These are phyloP conservation scores for Niebla homalea DNA, from an alignment of 495 filamentous ascomycete species.

Conservation along the genomic window DNA sequence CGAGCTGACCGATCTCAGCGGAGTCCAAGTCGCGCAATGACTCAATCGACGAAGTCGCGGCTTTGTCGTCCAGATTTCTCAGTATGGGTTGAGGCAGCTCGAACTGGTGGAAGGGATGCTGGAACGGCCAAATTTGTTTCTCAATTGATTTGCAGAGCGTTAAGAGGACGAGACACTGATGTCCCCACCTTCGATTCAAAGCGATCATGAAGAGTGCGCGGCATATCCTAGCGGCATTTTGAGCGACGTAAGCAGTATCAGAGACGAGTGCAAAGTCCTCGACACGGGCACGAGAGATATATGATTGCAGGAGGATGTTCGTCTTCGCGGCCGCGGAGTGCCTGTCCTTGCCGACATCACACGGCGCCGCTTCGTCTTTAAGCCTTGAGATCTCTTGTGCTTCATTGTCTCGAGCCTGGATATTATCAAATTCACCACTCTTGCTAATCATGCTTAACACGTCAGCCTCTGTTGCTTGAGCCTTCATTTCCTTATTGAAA, in stretches of 20 bases:
- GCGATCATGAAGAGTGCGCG: constrained; percentile 95
- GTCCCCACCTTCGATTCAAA: constrained; percentile 83
- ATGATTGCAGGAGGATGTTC: constrained; percentile 86
- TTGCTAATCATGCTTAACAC: constrained; percentile 88
- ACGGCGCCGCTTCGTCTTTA: constrained; percentile 50
- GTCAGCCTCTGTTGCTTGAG: constrained; percentile 70
- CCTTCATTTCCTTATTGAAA: constrained; percentile 85
- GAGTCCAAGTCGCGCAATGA: constrained; percentile 80
- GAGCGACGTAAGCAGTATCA: constrained; percentile 86
- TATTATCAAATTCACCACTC: constrained; percentile 95
- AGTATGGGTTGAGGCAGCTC: constrained; percentile 75
- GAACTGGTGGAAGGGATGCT: constrained; percentile 93
- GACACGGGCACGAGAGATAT: constrained; percentile 77
- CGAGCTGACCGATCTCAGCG: constrained; percentile 78
- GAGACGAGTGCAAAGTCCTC: constrained; percentile 90
- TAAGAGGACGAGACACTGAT: constrained; percentile 79
- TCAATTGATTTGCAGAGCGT: constrained; percentile 93
- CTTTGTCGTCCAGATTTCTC: constrained; percentile 66
- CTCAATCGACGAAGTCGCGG: constrained; percentile 60
- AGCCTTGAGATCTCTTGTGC: constrained; percentile 60
- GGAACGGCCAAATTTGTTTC: constrained; percentile 83
- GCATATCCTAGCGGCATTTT: constrained; percentile 90
- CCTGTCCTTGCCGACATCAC: constrained; percentile 59
- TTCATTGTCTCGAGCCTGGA: constrained; percentile 81
- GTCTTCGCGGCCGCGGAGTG: constrained; percentile 80